These are phyloP conservation scores for Aspergillus indologenus DNA, from an alignment of 495 filamentous ascomycete species.

Conservation along the genomic window DNA sequence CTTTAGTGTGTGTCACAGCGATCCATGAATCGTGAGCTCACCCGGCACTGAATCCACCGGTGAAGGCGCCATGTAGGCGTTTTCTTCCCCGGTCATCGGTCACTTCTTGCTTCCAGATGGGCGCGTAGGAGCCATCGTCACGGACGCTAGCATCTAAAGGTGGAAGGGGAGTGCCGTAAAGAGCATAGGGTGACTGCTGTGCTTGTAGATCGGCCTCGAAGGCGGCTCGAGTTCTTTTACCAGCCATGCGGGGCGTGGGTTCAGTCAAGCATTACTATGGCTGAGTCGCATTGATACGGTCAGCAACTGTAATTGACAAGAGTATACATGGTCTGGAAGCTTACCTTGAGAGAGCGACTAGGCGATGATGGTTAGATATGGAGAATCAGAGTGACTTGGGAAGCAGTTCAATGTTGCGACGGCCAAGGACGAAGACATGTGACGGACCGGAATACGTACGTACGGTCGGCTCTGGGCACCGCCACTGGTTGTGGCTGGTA, in stretches of 20 bases:
- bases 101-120: constrained; percentile 96
- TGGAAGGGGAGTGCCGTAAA: constrained; percentile 85
- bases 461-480: background rate
- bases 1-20: constrained; percentile 30
- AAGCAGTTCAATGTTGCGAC: background rate
- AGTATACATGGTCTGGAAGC: background rate
- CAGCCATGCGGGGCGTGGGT: constrained; percentile 48
- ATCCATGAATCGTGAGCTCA: constrained; percentile 43
- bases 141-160: constrained; percentile 71
- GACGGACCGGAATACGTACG: background rate
- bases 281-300: background rate
- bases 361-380: background rate
- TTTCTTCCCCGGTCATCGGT: constrained; percentile 90
- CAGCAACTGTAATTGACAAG: background rate
- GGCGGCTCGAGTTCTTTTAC: constrained; percentile 72
- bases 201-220: constrained; percentile 75
- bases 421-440: constrained; percentile 1
- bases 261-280: constrained; percentile 6
- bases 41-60: constrained; percentile 95
- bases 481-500: constrained; percentile 2
- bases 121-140: constrained; percentile 92
- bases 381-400: background rate
- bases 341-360: background rate
- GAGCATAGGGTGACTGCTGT: constrained; percentile 72
- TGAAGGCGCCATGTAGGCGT: constrained; percentile 93